Percentiles rank a stretch among this genome's conserved stretches.
Evolutionary conservation across 176 grass and related monocot species (phyloP).

Genomic region (Carex pumila): DNA sequence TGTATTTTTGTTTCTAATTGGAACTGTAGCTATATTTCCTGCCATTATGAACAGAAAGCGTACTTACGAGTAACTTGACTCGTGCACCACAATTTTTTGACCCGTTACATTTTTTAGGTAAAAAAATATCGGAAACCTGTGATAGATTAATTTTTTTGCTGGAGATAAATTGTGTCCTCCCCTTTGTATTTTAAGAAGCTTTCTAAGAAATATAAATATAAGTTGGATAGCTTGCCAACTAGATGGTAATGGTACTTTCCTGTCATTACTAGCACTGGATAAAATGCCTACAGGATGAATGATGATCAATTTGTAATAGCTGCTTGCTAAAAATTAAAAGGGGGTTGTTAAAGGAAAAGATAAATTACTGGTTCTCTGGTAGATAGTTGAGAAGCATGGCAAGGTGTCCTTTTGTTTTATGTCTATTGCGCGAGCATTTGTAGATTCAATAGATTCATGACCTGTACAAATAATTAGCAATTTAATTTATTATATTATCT

Average conservation of each 20-base stretch:
- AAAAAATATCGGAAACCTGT: background rate
- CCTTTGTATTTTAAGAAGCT: background rate
- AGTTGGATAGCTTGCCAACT: background rate
- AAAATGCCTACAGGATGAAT: background rate
- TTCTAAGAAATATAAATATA: background rate
- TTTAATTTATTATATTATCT: background rate
- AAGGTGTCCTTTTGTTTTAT: background rate
- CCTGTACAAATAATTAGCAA: background rate
- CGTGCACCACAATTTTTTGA: background rate
- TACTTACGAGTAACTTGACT: constrained; percentile 48
- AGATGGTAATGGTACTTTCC: background rate
- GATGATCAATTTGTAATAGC: background rate
- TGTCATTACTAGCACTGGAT: background rate
- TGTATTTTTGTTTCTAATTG: constrained; percentile 77
- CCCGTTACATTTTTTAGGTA: constrained; percentile 1
- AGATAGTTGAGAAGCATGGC: background rate
- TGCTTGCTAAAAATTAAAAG: background rate
- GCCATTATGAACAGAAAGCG: constrained; percentile 87
- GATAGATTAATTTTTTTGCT: constrained; percentile 5
- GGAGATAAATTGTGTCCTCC: background rate
- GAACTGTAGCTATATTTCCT: constrained; percentile 66
- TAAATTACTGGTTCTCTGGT: background rate
- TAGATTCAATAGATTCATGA: background rate
- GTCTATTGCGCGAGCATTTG: background rate
- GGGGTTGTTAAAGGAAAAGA: background rate